Evolutionary conservation across 805 yeast species (phyloP).

Genomic region (Saccharomycopsis guyanensis): DNA sequence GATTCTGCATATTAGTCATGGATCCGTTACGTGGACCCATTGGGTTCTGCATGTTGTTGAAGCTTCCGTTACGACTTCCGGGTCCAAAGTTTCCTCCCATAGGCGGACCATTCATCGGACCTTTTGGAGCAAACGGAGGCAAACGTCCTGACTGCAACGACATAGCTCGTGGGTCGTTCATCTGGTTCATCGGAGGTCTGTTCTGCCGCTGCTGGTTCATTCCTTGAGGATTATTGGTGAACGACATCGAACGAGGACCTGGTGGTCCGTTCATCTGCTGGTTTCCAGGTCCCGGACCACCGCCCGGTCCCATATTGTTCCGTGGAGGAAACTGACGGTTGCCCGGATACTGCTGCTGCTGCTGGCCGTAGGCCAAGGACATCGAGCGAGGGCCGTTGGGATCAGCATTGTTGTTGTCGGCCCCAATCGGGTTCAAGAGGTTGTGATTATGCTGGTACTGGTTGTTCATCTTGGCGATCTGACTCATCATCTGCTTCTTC

Average conservation of each 20-base stretch:
- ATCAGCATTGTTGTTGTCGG: constrained; percentile 4
- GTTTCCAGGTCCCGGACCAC: background rate
- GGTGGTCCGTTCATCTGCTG: constrained; percentile 11
- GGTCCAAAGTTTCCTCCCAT: too few species aligned
- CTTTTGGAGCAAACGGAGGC: too few species aligned
- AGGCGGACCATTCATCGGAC: too few species aligned
- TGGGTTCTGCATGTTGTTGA: constrained; percentile 14
- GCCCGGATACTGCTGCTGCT: constrained; percentile 8
- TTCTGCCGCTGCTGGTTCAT: background rate
- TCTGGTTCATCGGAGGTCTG: constrained; percentile 1
- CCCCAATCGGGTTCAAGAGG: constrained; percentile 19
- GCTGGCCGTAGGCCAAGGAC: constrained; percentile 24
- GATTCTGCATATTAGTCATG: constrained; percentile 11
- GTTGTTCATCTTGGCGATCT: constrained; percentile 32
- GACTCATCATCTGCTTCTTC: constrained; percentile 47
- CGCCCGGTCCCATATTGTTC: constrained; percentile 14
- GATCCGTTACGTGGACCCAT: constrained; percentile 1
- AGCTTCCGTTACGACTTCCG: constrained; percentile 5
- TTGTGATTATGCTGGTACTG: constrained; percentile 20
- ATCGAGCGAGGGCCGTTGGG: constrained; percentile 27
- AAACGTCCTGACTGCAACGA: too few species aligned
- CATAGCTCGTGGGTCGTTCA: too few species aligned
- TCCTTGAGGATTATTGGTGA: background rate
- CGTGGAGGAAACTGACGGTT: constrained; percentile 1
- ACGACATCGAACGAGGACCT: constrained; percentile 27